phyloP scores from a whole-genome alignment of 1,139 yeast genomes.

The Meyerozyma carpophila region DNA sequence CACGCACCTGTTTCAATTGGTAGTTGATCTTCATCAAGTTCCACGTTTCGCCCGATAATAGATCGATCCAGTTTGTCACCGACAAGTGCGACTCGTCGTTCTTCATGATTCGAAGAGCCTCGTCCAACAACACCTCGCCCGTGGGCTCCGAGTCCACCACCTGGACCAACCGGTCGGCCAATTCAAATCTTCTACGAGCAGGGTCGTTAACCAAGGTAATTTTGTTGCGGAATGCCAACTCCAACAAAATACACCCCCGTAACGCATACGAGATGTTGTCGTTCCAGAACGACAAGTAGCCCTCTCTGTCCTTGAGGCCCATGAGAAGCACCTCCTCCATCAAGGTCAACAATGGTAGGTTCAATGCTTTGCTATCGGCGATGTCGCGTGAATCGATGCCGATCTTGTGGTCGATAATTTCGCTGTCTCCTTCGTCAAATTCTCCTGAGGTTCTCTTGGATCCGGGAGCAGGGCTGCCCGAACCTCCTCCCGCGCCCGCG shows the following conservation, averaged over 20 bases:
- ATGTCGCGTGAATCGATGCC: conserved; percentile 82
- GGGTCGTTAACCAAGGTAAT: conserved; percentile 90
- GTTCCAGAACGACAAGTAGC: conserved; percentile 95
- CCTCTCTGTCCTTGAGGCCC: conserved; percentile 94
- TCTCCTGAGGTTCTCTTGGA: conserved; percentile 12
- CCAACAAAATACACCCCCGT: conserved; percentile 90
- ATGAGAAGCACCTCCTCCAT: conserved; percentile 94
- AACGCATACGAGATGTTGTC: conserved; percentile 94
- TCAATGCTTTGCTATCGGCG: conserved; percentile 40
- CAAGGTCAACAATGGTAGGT: conserved; percentile 70
- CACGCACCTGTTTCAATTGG: conserved; percentile 95
- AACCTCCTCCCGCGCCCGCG: conserved; percentile 11
- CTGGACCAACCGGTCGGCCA: conserved; percentile 82
- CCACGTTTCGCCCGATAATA: conserved; percentile 96
- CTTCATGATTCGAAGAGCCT: conserved; percentile 86
- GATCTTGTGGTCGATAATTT: conserved; percentile 47
- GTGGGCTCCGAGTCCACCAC: conserved; percentile 83
- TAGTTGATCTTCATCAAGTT: conserved; percentile 89
- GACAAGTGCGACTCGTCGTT: conserved; percentile 74
- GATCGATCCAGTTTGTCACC: conserved; percentile 90
- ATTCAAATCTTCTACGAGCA: conserved; percentile 83
- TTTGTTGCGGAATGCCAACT: conserved; percentile 84
- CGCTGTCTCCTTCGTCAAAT: conserved; percentile 15
- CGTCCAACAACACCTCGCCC: conserved; percentile 93
- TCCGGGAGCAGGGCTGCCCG: conserved; percentile 8